Conservation (phyloP, 2,329 filamentous ascomycete genomes). For the Beauveria australis region DNA sequence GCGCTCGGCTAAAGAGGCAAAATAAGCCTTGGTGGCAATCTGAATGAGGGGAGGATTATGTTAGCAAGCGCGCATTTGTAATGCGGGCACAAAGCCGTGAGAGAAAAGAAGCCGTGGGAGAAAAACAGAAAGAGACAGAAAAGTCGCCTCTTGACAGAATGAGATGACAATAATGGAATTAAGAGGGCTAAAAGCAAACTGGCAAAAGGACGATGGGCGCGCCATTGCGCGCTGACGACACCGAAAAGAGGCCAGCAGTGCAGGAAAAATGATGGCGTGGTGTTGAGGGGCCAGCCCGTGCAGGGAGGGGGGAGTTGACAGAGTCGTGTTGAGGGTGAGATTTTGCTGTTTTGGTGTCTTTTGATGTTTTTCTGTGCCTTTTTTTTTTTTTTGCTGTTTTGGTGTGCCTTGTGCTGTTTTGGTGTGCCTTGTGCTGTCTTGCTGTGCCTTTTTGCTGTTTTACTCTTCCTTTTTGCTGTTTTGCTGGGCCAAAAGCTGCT, state of each 20-base stretch:
- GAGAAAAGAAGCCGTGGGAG: background rate
- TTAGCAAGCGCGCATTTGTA: slow-evolving; percentile 6
- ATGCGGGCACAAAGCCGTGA: background rate
- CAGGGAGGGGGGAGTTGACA: background rate
- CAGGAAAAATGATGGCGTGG: slow-evolving; percentile 1
- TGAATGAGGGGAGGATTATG: background rate
- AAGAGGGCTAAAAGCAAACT: background rate
- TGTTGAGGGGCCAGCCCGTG: background rate
- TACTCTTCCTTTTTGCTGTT: too few species aligned
- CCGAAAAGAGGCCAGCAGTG: background rate
- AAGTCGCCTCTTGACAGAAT: background rate
- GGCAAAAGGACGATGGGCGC: background rate
- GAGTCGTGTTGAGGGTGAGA: background rate
- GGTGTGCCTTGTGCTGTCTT: too few species aligned
- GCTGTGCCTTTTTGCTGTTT: too few species aligned
- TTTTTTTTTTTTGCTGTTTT: too few species aligned
- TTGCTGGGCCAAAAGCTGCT: too few species aligned
- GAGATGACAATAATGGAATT: background rate
- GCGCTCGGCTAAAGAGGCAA: background rate
- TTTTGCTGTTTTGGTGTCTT: too few species aligned
- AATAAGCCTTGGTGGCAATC: slow-evolving; percentile 1
- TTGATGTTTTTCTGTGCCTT: too few species aligned
- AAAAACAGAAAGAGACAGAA: background rate
- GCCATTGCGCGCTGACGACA: background rate
- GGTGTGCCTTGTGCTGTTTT: too few species aligned